Base-by-base conservation (phyloP, 2,329 filamentous ascomycete genomes). In the Penicillium rolfsii region DNA sequence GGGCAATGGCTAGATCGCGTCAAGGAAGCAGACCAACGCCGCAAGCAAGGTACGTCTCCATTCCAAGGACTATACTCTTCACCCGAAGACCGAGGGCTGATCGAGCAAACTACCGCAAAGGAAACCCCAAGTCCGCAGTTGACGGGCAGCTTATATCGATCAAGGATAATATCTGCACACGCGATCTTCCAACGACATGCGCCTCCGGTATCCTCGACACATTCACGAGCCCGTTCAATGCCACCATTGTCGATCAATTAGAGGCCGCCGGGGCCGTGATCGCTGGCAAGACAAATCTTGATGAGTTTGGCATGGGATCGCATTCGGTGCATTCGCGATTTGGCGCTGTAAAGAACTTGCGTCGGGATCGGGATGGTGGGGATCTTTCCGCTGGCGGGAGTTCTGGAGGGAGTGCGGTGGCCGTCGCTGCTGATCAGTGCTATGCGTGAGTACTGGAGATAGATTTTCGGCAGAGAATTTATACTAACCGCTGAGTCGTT, bases 291-390 rank as follows among this genome's bases (percentile, higher is more conserved):
- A 93, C 92, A 2, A 97, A 96, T 74, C 87, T 98, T 82, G 95
- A 98, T 77, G 95, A 96, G 74, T 97, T 97, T 74, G 93, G 93
- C 30, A 97, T 97, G 93, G 93, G 93, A 2, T 96, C 92, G 8
- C 89, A 97, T 73, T 90, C 88, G 1, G 84, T 82, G 22, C 80
- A 89, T 70, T 93, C 91, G 0, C 78, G 82, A 57, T 87, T 88
- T 68, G 91, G 90, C 1, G 74, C 85, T 1, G 90, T 94, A 4
- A 80, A 74, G 55, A 87, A 84, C 63, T 80, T 78, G 7, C 75
- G 80, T 55, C 79, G 71, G 28, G 64, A 71, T 57, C 61, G 69
- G 46, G 73, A 72, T 49, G 79, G 60, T 26, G 74, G 79, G 35
- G 71, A 76, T 24, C 74, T 86, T 28, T 95, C 92, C 0, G 89